Conservation (phyloP, 2,329 filamentous ascomycete genomes). For the Calonectria crousiana region DNA sequence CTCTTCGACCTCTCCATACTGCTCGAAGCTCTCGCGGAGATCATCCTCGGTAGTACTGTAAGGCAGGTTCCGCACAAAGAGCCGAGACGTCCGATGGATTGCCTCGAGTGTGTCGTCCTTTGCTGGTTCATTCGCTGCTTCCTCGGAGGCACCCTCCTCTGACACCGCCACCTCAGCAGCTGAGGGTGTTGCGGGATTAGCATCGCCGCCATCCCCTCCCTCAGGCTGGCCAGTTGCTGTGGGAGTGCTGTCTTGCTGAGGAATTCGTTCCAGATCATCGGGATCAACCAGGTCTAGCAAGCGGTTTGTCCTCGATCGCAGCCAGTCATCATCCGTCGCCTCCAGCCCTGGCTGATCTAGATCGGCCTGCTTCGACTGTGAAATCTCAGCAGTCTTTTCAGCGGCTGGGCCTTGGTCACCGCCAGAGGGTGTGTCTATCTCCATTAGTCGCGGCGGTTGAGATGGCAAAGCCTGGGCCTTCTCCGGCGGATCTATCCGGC, state of each 20-base stretch:
- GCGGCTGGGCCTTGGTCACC: conserved; percentile 27
- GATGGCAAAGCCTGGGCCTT: conserved; percentile 33
- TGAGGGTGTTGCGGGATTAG: conserved; percentile 28
- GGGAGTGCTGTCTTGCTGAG: conserved; percentile 30
- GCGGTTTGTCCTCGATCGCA: conserved; percentile 88
- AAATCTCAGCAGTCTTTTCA: conserved; percentile 36
- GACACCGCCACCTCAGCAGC: conserved; percentile 35
- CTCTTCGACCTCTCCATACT: conserved; percentile 85
- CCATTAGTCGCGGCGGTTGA: conserved; percentile 35
- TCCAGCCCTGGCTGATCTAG: conserved; percentile 48
- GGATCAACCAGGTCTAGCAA: conserved; percentile 87
- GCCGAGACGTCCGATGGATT: conserved; percentile 78
- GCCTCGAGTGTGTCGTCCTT: conserved; percentile 45
- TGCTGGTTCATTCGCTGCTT: conserved; percentile 43
- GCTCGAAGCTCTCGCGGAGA: conserved; percentile 76
- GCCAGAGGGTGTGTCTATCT: conserved; percentile 29
- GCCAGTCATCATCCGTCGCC: conserved; percentile 88
- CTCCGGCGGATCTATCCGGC: conserved; percentile 46
- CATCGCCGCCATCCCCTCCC: conserved; percentile 30
- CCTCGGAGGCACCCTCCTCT: conserved; percentile 42
- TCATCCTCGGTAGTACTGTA: conserved; percentile 85
- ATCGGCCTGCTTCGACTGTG: conserved; percentile 37
- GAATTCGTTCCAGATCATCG: conserved; percentile 61
- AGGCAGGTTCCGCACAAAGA: conserved; percentile 91
- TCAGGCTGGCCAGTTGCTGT: conserved; percentile 33